phyloP scores from a whole-genome alignment of 23 red algal genomes.

The Gracilaria vermiculophylla region DNA sequence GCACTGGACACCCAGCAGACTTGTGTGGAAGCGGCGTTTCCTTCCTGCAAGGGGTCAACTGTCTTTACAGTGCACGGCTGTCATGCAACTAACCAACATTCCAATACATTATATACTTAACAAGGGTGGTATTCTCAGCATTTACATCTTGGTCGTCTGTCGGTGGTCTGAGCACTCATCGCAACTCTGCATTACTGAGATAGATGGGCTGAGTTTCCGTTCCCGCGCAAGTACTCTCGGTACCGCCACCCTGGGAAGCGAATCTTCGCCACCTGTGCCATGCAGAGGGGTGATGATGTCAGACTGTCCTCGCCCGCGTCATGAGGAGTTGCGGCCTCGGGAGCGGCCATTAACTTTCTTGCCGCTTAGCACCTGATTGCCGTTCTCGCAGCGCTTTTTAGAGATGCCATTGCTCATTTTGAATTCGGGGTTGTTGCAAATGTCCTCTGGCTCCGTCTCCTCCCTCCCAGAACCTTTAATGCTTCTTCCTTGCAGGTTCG shows the following conservation, averaged over 20 bases:
- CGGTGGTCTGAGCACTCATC: too few species aligned
- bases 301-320: too few species aligned
- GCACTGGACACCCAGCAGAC: not conserved
- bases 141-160: not conserved
- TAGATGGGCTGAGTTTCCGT: too few species aligned
- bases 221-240: too few species aligned
- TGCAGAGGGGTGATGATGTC: too few species aligned
- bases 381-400: not conserved
- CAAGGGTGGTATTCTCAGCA: not conserved
- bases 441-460: not conserved
- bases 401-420: not conserved
- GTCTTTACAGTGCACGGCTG: too few species aligned
- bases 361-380: not conserved
- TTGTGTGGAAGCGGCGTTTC: not conserved
- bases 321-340: not conserved
- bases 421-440: constrained; percentile 3
- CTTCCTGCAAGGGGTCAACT: not conserved
- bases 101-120: not conserved
- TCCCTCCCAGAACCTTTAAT: not conserved
- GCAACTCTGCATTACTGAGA: too few species aligned
- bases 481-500: constrained; percentile 20
- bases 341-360: not conserved
- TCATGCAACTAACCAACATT: too few species aligned
- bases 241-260: too few species aligned
- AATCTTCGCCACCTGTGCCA: too few species aligned